phyloP scores from a whole-genome alignment of 2,329 filamentous ascomycete genomes.

The Ophiobolus disseminans region DNA sequence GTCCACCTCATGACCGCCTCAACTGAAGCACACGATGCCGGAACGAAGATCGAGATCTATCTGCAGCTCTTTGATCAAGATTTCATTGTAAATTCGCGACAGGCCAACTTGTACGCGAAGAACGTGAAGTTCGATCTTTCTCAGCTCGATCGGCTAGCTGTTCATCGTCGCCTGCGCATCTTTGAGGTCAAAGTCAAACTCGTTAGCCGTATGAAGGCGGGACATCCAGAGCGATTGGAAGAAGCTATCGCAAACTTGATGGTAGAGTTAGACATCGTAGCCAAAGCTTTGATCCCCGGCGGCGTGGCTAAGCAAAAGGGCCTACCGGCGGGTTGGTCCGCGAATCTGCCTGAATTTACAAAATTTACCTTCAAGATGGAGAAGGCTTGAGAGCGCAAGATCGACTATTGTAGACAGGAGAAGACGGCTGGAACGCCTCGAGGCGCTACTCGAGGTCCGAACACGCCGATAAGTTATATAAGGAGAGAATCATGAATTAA shows the following conservation, averaged over 20 bases:
- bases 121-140: background rate
- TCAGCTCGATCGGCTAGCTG: constrained; percentile 1
- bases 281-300: background rate
- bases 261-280: background rate
- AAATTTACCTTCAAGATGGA: no score
- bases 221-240: background rate
- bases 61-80: background rate
- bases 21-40: background rate
- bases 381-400: background rate
- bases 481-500: no score
- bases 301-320: background rate
- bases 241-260: background rate
- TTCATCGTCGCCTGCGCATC: background rate
- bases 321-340: background rate
- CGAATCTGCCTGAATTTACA: no score
- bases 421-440: no score
- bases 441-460: no score
- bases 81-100: background rate
- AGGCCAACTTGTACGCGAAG: background rate
- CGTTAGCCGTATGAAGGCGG: background rate
- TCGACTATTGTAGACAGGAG: no score
- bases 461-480: no score
- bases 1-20: background rate
- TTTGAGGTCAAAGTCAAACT: background rate
- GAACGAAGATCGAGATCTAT: background rate